These are phyloP conservation scores for Aspergillus carbonarius DNA, from an alignment of 2,329 filamentous ascomycete species.

Conservation along the genomic window DNA sequence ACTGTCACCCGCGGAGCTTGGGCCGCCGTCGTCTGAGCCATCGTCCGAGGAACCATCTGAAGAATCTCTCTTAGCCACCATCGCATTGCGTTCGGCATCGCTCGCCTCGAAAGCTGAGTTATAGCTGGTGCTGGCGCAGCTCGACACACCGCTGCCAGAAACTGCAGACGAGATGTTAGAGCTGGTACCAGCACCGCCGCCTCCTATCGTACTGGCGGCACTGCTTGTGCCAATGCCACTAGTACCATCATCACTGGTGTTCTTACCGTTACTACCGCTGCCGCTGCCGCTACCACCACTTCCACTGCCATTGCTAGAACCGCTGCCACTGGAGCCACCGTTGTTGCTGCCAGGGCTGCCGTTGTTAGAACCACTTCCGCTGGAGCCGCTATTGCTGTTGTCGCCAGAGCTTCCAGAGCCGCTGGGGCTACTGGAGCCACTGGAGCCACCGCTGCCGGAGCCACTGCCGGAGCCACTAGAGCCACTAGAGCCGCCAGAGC, in stretches of 20 bases:
- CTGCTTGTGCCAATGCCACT: not conserved
- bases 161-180: not conserved
- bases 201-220: not conserved
- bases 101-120: not conserved
- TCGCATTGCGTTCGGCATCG: not conserved
- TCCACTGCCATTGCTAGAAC: not conserved
- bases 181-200: not conserved
- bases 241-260: not conserved
- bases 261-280: not conserved
- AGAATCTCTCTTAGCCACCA: not conserved
- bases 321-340: not conserved
- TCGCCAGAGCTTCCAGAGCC: not conserved
- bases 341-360: not conserved
- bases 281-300: not conserved
- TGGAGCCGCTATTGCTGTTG: not conserved
- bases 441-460: not conserved
- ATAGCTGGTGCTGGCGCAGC: not conserved
- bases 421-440: not conserved
- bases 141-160: not conserved
- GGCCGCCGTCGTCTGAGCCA: not conserved
- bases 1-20: not conserved
- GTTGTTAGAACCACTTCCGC: too few species aligned
- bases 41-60: not conserved
- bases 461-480: not conserved
- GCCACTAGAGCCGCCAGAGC: not conserved